Percentiles rank a stretch among this genome's conserved stretches.
phyloP scores from a whole-genome alignment of 1,284 basidiomycete species.

The Coniferiporia sulphurascens region DNA sequence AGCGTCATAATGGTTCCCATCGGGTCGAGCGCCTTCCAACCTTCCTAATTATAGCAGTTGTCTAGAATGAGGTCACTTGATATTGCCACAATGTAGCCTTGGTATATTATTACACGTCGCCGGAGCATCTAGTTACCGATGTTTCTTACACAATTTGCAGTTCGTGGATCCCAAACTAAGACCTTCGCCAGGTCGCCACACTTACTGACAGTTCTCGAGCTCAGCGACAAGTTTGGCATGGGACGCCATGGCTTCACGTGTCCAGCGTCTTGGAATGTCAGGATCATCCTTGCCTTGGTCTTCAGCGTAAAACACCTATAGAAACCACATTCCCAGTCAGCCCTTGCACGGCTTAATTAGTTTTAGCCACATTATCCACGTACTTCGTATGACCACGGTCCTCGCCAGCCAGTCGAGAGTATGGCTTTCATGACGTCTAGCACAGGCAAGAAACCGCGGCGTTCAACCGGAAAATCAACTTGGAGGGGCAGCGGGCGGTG shows the following conservation, averaged over 20 bases:
- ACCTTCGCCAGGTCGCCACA: too few species aligned
- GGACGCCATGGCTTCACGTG: constrained; percentile 23
- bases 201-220: neutral
- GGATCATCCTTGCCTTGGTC: constrained; percentile 25
- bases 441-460: constrained; percentile 28
- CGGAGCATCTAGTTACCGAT: too few species aligned
- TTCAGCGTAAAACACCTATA: constrained; percentile 27
- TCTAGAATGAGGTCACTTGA: too few species aligned
- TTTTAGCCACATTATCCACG: neutral
- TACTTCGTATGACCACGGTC: constrained; percentile 31
- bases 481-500: constrained; percentile 28
- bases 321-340: neutral
- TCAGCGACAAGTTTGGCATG: constrained; percentile 15
- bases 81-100: too few species aligned
- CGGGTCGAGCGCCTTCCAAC: too few species aligned
- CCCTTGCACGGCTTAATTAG: neutral
- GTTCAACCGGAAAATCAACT: constrained; percentile 20
- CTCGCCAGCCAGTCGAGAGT: constrained; percentile 28
- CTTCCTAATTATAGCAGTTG: too few species aligned
- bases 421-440: constrained; percentile 28
- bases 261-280: constrained; percentile 25
- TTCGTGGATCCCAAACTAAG: too few species aligned
- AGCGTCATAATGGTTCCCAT: neutral
- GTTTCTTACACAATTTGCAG: too few species aligned
- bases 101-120: too few species aligned